Evolutionary conservation across 2,329 filamentous ascomycete species (phyloP).

Genomic region (Cladosporium phlei): DNA sequence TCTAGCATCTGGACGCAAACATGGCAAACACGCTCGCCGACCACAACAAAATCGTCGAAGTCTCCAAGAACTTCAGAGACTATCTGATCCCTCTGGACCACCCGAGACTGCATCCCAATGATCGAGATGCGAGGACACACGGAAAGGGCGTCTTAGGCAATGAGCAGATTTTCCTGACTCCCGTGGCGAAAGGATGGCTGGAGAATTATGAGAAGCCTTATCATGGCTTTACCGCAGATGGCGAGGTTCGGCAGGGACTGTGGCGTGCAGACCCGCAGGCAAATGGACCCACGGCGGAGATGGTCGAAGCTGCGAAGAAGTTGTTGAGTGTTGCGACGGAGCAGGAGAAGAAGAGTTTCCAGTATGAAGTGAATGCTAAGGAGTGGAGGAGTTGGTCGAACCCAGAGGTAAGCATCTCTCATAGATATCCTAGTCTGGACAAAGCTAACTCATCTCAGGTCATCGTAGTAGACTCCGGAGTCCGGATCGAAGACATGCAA

Average conservation of each 20-base stretch:
- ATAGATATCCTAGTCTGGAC: no score
- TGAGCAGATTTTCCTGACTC: conserved; percentile 22
- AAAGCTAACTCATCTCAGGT: conserved; percentile 41
- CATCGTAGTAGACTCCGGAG: conserved; percentile 58
- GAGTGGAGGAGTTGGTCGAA: conserved; percentile 69
- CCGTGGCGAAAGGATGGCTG: conserved; percentile 25
- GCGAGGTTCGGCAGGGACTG: conserved; percentile 34
- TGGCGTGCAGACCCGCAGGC: conserved; percentile 18
- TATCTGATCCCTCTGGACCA: conserved; percentile 23
- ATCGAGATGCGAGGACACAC: conserved; percentile 22
- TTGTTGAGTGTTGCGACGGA: conserved; percentile 37
- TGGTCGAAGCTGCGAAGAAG: conserved; percentile 48
- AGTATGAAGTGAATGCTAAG: conserved; percentile 62
- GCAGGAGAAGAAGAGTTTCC: conserved; percentile 46
- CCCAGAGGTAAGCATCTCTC: conserved; percentile 48
- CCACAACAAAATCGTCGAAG: conserved; percentile 21
- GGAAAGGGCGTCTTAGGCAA: conserved; percentile 21
- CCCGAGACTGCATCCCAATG: conserved; percentile 22
- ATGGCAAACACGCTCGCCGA: conserved; percentile 20
- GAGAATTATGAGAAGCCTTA: conserved; percentile 54
- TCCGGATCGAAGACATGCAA: conserved; percentile 62
- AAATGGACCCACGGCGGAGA: conserved; percentile 47
- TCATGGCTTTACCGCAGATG: conserved; percentile 64
- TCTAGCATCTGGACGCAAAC: neutral
- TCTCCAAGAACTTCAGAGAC: conserved; percentile 22